phyloP scores from a whole-genome alignment of 139 green algal genomes.

The Zygnema cylindricum region DNA sequence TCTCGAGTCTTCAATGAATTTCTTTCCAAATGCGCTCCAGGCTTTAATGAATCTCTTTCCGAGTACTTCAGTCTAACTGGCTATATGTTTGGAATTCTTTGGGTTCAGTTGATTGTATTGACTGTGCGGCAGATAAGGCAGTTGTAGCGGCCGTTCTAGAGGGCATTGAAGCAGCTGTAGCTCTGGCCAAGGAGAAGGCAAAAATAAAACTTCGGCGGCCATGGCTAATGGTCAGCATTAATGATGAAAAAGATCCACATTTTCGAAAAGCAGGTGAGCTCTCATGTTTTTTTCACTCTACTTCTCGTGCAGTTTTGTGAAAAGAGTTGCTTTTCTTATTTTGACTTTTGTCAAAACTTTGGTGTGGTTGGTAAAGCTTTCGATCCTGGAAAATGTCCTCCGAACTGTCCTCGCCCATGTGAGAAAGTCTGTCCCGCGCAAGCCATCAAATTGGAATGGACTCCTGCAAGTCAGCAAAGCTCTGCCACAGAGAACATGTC shows the following conservation, averaged over 20 bases:
- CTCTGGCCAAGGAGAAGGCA: not conserved
- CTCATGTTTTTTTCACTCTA: not conserved
- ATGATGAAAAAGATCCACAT: slow-evolving; percentile 63
- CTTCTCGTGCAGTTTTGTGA: not conserved
- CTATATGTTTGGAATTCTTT: not conserved
- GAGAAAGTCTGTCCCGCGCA: slow-evolving; percentile 58
- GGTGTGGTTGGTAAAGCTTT: slow-evolving; percentile 24
- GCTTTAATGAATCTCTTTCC: no score
- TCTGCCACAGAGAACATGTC: no score
- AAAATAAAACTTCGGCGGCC: slow-evolving; percentile 9
- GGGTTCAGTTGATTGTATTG: slow-evolving; percentile 59
- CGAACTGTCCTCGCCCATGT: slow-evolving; percentile 56
- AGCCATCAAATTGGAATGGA: slow-evolving; percentile 62
- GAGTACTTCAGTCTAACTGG: no score
- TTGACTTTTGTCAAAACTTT: no score
- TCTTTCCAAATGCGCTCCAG: no score
- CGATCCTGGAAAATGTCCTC: slow-evolving; percentile 41
- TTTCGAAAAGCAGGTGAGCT: slow-evolving; percentile 54
- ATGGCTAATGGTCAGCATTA: slow-evolving; percentile 64
- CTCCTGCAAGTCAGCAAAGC: no score
- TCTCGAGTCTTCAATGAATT: not conserved
- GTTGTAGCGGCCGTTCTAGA: slow-evolving; percentile 54
- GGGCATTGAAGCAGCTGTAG: slow-evolving; percentile 43
- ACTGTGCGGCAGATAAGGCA: slow-evolving; percentile 60
- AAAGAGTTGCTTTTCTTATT: no score